Base-by-base conservation (phyloP, 2,329 filamentous ascomycete species). In the Xylaria sp. region DNA sequence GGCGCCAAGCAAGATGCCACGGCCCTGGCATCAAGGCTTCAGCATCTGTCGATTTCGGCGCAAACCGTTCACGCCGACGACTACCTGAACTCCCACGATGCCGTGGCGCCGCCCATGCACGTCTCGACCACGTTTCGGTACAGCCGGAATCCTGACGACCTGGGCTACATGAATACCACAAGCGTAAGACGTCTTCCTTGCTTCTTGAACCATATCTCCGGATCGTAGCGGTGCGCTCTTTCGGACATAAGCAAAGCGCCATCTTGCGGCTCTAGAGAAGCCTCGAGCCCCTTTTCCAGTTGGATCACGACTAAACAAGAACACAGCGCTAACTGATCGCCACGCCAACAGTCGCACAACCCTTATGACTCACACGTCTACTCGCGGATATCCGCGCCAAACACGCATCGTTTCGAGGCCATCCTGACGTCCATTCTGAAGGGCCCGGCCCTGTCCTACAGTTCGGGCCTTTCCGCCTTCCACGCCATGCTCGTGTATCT, bases 101-200 rank as follows among this genome's bases (percentile, higher is more conserved):
- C 94, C 71, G 88, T 97, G 58, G 92, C 93, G 10, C 93, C 94
- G 60, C 86, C 93, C 3, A 80, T 97, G 70, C 93, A 97, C 73
- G 85, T 95, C 64, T 92, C 91, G 63, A 97, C 93, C 10, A 97
- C 91, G 13, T 97, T 91, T 75, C 86, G 91, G 67, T 97, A 97
- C 74, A 79, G 81, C 34, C 75, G 79, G 56, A 82, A 96, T 71
- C 90, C 91, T 1, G 81, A 86, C 4, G 73, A 84, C 34, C 82
- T 96, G 51, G 75, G 62, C 72, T 61, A 71, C 23, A 79, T 77
- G 76, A 71, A 72, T 13, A 83, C 88, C 61, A 67, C 74, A 34
- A 83, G 84, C 70, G 86, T 89, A 75, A 75, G 81, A 34, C 11
- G 4, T 55, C 16, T 35, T 39, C 18, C 10, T 3, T 47, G n/a